Evolutionary conservation across 1,139 yeast genomes (phyloP).

Genomic region (Protomyces inouyei): DNA sequence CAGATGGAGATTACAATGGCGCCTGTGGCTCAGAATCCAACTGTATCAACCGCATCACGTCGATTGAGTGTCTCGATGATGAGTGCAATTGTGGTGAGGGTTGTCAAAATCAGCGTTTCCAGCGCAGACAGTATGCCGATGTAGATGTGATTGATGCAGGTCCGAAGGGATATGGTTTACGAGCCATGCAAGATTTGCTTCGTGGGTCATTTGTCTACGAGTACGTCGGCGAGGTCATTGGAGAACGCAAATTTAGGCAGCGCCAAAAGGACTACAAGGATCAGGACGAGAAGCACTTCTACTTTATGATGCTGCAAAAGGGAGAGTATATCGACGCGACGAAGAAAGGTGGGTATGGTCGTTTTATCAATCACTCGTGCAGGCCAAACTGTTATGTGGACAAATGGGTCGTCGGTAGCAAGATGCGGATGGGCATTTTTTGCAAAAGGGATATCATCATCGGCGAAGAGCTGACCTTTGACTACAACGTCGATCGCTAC

Average conservation of each 20-base stretch:
- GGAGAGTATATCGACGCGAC: conserved; percentile 96
- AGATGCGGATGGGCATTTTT: conserved; percentile 89
- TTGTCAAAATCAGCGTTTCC: conserved; percentile 87
- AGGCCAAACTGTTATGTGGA: conserved; percentile 91
- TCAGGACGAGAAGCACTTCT: conserved; percentile 74
- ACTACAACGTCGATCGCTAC: conserved; percentile 91
- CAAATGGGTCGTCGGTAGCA: conserved; percentile 94
- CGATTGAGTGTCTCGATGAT: conserved; percentile 83
- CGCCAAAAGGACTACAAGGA: conserved; percentile 71
- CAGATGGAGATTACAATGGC: conserved; percentile 42
- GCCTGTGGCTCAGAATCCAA: conserved; percentile 86
- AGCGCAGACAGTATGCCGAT: conserved; percentile 61
- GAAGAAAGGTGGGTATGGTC: conserved; percentile 73
- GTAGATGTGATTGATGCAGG: conserved; percentile 77
- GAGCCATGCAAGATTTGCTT: conserved; percentile 58
- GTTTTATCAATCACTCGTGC: conserved; percentile 94
- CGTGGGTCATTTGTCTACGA: conserved; percentile 75
- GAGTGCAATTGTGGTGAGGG: conserved; percentile 66
- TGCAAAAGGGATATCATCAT: conserved; percentile 64
- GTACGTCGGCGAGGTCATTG: conserved; percentile 90
- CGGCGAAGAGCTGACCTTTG: conserved; percentile 93
- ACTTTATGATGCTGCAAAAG: conserved; percentile 94
- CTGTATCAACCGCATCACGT: conserved; percentile 86
- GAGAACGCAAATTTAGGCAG: conserved; percentile 62
- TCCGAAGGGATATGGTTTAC: conserved; percentile 80